Base-by-base conservation (phyloP, 345 rosid genomes). In the Erodium maritimum region DNA sequence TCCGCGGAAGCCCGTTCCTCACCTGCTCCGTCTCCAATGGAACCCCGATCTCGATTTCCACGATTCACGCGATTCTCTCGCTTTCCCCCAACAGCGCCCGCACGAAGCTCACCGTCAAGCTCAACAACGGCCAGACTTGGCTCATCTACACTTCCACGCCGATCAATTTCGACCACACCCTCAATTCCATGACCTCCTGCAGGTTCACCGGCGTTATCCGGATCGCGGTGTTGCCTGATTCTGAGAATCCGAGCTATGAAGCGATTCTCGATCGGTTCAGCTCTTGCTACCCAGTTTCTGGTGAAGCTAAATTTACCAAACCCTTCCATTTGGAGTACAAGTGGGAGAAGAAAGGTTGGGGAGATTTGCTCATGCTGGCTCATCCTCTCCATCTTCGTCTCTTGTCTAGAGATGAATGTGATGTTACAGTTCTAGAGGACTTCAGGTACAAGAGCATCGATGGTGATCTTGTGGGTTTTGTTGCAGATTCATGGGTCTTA, bases 341-440 rank as follows among this genome's bases (percentile, higher is more conserved):
- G 57, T 93, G 91, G 90, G 88, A 80, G 59, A 93, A 83, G 78
- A 77, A 75, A 79, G 96, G 96, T 21, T 85, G 85, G 74, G 99
- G 95, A 62, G 82, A 89, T 79, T 83, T 93, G 75, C 77, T 93
- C 17, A 77, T 93, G 78, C 80, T 93, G 17, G 95, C 99, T 5
- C 99, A 93, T 65, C 95, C 96, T 57, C 85, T 93, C 19, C 96
- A 93, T 71, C 65, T 82, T 14, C 76, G 74, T 69, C 77, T 93
- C 65, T 67, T 93, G 54, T 66, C 78, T 7, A 52, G 7, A 8
- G 59, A 73, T n/a, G 73, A 79, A 50, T 46, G 67, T 52, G 65
- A 79, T 51, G 33, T 79, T 19, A 72, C 70, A 21, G 82, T 93
- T 59, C 56, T 93, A 21, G 83, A 88, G 19, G 74, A 65, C 55